Conservation (phyloP, 2,329 filamentous ascomycete genomes). For the Epichloe sp. region DNA sequence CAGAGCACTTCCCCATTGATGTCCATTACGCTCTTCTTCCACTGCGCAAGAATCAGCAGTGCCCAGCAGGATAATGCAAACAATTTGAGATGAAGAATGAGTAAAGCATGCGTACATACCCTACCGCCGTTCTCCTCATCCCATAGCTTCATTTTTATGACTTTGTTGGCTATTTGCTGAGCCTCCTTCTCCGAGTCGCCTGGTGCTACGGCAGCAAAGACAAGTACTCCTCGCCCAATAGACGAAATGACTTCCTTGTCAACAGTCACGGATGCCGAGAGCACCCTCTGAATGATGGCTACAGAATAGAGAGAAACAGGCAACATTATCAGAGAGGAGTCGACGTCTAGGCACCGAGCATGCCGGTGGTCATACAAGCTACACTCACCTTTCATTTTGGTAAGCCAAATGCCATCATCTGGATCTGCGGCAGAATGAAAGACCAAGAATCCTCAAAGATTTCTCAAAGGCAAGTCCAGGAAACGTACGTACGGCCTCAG, state of each 20-base stretch:
- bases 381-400: conserved; percentile 8
- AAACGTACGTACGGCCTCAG: neutral
- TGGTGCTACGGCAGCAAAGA: conserved; percentile 82
- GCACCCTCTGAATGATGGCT: conserved; percentile 89
- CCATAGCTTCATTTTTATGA: conserved; percentile 86
- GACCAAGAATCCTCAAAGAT: neutral
- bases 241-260: conserved; percentile 81
- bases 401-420: neutral
- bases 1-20: conserved; percentile 89
- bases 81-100: neutral
- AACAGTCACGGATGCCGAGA: conserved; percentile 91
- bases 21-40: conserved; percentile 82
- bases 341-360: neutral
- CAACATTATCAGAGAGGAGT: neutral
- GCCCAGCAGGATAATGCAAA: neutral
- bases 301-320: conserved; percentile 2
- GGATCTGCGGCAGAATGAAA: neutral
- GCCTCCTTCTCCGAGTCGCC: conserved; percentile 84
- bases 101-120: conserved; percentile 29
- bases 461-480: neutral
- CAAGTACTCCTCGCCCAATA: conserved; percentile 79
- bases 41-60: conserved; percentile 36
- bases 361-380: neutral
- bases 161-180: conserved; percentile 69
- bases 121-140: conserved; percentile 61